A percentile compares a stretch with the other conserved stretches of the same genome.
These are phyloP conservation scores for Cryptosporidium canis DNA, from an alignment of 169 alveolate species.

Conservation along the genomic window DNA sequence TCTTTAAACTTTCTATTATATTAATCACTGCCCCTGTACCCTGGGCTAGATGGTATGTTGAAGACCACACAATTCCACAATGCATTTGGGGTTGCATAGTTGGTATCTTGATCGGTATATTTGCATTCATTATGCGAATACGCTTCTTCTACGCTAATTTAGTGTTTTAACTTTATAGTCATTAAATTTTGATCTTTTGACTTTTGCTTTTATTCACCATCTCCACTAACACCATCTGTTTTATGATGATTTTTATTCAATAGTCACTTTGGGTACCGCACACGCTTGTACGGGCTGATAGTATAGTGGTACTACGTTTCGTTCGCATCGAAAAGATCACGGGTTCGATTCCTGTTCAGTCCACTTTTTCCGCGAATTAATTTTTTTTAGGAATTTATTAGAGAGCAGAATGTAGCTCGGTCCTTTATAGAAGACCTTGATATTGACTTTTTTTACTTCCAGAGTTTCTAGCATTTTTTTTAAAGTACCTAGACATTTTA, in stretches of 20 bases:
- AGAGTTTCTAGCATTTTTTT: not conserved
- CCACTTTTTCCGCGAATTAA: constrained; percentile 9
- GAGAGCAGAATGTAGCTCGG: too few relatives aligned
- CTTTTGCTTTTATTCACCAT: not conserved
- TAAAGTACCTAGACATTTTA: not conserved
- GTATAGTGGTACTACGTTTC: constrained; percentile 75
- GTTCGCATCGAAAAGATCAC: constrained; percentile 75
- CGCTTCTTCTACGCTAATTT: constrained; percentile 37
- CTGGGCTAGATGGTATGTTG: constrained; percentile 77
- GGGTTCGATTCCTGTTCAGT: constrained; percentile 75
- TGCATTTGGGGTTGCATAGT: constrained; percentile 73
- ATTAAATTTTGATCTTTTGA: not conserved
- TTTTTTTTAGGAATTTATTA: too few relatives aligned
- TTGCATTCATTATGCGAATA: constrained; percentile 56
- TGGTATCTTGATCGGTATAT: constrained; percentile 63
- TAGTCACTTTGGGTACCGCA: not conserved
- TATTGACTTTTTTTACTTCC: not conserved
- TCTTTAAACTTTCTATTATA: constrained; percentile 72
- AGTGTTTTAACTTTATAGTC: constrained; percentile 25
- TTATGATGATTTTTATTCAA: not conserved
- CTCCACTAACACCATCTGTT: not conserved
- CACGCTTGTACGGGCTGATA: constrained; percentile 53
- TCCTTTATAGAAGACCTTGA: too few relatives aligned
- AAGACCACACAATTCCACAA: constrained; percentile 76
- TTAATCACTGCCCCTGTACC: constrained; percentile 75